Evolutionary conservation across 2,329 filamentous ascomycete genomes (phyloP), one percentile per base, ranked within the genome.

Genomic region (Exophiala aquamarina): DNA sequence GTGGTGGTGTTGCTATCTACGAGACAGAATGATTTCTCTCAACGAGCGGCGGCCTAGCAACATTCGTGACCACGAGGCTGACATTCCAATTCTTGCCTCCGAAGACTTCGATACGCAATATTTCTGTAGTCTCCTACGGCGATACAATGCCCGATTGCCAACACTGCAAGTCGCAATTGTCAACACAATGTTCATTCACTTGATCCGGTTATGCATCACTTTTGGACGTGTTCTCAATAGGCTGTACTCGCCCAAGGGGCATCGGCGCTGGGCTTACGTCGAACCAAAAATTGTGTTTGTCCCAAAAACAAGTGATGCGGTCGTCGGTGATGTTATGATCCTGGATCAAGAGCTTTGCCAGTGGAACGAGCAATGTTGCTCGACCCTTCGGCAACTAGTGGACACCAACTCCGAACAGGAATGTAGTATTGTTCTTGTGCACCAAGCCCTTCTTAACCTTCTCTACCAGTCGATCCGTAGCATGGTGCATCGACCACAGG

Each of bases 1-100:
- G 57, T 96, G 91, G 91, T 96, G 91, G 91, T 94, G 88, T 23
- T 94, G 89, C 54, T 95, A 94, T 62, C 95, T 95, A 82, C 84
- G 91, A 43, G 91, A 96, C 67, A 86, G 90, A 39, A 77, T 95
- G 32, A 89, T 96, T 54, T 91, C 91, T 1, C 73, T 96, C 10
- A 91, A 91, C 47, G 95, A 96, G 90, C 82, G 91, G 47, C 82
- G 91, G 42, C 91, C 90, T 4, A 95, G 89, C 21, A 79, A 89
- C 44, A 93, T 96, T 68, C 94, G 95, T 74, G 85, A 90, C 52
- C 88, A 93, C 60, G 91, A 95, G 65, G 95, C 89, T 63, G 89
- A 95, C 62, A 89, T 96, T 28, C 89, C 90, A 1, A 92, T 95
- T 87, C 75, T 95, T 42, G 82, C 80, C 10, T 74, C 92, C 58